Evolutionary conservation across 495 filamentous ascomycete species (phyloP).

Genomic region (Bathelium albidoporum): DNA sequence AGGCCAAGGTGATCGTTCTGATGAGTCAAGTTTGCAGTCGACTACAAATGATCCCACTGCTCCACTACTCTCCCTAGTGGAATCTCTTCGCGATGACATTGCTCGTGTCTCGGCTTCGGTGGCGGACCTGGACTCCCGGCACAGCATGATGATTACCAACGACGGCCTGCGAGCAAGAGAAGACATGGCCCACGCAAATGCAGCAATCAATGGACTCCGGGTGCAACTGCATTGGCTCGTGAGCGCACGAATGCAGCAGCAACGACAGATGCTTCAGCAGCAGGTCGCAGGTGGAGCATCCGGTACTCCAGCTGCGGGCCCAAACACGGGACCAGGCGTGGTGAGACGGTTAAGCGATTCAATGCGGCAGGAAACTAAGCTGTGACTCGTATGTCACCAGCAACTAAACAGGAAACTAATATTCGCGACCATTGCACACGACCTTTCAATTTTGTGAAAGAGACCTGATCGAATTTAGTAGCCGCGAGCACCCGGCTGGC

Average conservation of each 20-base stretch:
- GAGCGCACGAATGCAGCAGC: conserved; percentile 45
- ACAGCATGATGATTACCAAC: conserved; percentile 59
- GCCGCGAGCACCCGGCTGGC: too few species aligned
- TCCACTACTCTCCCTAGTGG: conserved; percentile 56
- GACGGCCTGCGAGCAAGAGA: conserved; percentile 57
- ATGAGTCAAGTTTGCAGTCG: not conserved
- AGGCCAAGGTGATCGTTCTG: not conserved
- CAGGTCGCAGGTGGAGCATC: conserved; percentile 7
- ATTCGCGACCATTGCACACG: too few species aligned
- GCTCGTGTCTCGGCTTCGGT: conserved; percentile 46
- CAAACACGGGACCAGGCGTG: not conserved
- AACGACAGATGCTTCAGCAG: conserved; percentile 1
- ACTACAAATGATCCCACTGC: conserved; percentile 23
- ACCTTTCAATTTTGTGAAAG: too few species aligned
- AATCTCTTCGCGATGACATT: conserved; percentile 57
- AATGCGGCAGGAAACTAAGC: conserved; percentile 23
- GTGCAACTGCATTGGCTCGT: conserved; percentile 64
- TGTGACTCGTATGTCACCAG: conserved; percentile 19
- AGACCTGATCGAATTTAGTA: too few species aligned
- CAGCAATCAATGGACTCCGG: conserved; percentile 50
- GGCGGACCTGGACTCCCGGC: conserved; percentile 52
- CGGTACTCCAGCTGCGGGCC: not conserved
- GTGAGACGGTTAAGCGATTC: conserved; percentile 24
- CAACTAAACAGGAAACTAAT: too few species aligned
- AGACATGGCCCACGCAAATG: conserved; percentile 56